Evolutionary conservation across 2,329 filamentous ascomycete species (phyloP).

Genomic region (Fusarium stilboides): DNA sequence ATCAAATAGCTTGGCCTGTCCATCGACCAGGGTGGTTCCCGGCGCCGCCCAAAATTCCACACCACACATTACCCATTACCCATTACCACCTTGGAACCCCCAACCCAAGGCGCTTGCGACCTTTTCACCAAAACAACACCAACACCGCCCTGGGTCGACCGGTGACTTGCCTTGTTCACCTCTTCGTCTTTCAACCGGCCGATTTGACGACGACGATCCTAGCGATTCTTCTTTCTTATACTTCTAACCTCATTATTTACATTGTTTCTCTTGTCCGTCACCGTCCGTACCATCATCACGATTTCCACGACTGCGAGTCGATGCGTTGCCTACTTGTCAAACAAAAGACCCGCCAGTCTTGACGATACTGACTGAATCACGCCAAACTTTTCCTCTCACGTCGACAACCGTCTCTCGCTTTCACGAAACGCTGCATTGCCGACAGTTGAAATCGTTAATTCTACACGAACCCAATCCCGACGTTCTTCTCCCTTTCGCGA

Average conservation of each 20-base stretch:
- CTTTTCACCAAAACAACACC: constrained; percentile 52
- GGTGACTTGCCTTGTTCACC: constrained; percentile 39
- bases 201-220: constrained; percentile 28
- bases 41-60: constrained; percentile 47
- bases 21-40: constrained; percentile 43
- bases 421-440: constrained; percentile 16
- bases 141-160: constrained; percentile 47
- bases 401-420: constrained; percentile 16
- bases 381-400: constrained; percentile 13
- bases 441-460: constrained; percentile 30
- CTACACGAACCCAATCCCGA: constrained; percentile 32
- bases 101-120: constrained; percentile 49
- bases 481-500: constrained; percentile 27
- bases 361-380: constrained; percentile 45
- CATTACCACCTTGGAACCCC: constrained; percentile 48
- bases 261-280: constrained; percentile 10
- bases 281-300: constrained; percentile 17
- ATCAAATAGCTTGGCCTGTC: constrained; percentile 29
- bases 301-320: constrained; percentile 22
- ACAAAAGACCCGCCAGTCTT: constrained; percentile 14
- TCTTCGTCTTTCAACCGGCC: constrained; percentile 12
- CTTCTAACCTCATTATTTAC: constrained; percentile 11
- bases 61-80: constrained; percentile 38
- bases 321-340: constrained; percentile 5
- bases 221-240: constrained; percentile 25